Evolutionary conservation across 2,329 filamentous ascomycete genomes (phyloP).

Genomic region (Aureobasidium sp.): DNA sequence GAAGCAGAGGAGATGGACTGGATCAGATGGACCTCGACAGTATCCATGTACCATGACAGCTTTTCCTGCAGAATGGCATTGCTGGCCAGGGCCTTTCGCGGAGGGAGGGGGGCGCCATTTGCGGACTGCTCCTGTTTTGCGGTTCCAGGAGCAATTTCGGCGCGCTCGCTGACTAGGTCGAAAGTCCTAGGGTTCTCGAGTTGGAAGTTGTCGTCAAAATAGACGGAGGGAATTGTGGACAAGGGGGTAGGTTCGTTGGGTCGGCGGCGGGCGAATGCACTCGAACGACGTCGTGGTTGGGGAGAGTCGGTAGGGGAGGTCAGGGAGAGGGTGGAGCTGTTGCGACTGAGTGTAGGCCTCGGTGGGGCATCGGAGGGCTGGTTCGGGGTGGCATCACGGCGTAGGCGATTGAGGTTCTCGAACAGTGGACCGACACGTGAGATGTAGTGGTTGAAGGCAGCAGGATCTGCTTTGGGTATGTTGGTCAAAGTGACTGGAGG

Average conservation of each 20-base stretch:
- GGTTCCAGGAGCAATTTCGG: slow-evolving; percentile 76
- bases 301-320: slow-evolving; percentile 43
- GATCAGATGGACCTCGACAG: slow-evolving; percentile 93
- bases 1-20: slow-evolving; percentile 94
- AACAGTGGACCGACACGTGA: slow-evolving; percentile 80
- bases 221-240: slow-evolving; percentile 85
- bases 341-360: slow-evolving; percentile 22
- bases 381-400: slow-evolving; percentile 58
- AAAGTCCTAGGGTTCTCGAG: slow-evolving; percentile 94
- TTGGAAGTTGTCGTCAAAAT: slow-evolving; percentile 92
- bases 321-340: slow-evolving; percentile 35
- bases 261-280: slow-evolving; percentile 48
- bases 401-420: slow-evolving; percentile 78
- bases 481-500: slow-evolving; percentile 88
- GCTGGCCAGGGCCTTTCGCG: slow-evolving; percentile 80
- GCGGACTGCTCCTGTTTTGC: slow-evolving; percentile 43
- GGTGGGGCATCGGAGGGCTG: slow-evolving; percentile 31
- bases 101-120: slow-evolving; percentile 47
- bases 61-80: slow-evolving; percentile 98
- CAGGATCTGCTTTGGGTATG: slow-evolving; percentile 69
- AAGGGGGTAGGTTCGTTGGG: slow-evolving; percentile 73
- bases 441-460: slow-evolving; percentile 78
- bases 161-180: slow-evolving; percentile 91
- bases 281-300: slow-evolving; percentile 45
- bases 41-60: slow-evolving; percentile 99